A percentile compares a stretch with the other conserved stretches of the same genome.
Evolutionary conservation across 257 asterid species (phyloP).

Genomic region (Rehmannia glutinosa): DNA sequence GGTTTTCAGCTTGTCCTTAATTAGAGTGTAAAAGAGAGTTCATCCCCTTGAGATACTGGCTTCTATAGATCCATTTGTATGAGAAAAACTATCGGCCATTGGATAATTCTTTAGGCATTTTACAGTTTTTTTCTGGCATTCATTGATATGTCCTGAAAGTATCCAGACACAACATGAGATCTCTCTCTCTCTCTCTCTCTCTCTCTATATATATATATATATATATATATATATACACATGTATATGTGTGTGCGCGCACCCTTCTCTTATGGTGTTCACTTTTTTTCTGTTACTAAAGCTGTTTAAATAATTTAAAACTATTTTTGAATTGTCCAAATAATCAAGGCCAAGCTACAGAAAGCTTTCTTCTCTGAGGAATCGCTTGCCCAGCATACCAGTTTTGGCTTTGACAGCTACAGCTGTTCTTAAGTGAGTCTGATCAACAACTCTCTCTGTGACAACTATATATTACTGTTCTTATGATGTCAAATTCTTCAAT

Average conservation of each 20-base stretch:
- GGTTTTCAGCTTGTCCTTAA: too few relatives aligned
- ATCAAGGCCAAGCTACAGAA: conserved; percentile 90
- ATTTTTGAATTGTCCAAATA: conserved; percentile 15
- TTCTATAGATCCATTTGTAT: too few relatives aligned
- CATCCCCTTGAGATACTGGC: not conserved
- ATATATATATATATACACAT: not conserved
- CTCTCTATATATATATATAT: too few relatives aligned
- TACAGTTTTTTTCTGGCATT: not conserved
- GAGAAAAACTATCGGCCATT: too few relatives aligned
- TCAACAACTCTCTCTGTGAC: too few relatives aligned
- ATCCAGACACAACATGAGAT: not conserved
- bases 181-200: not conserved
- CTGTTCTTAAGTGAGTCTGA: conserved; percentile 82
- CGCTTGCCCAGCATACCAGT: conserved; percentile 66
- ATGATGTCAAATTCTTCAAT: not conserved
- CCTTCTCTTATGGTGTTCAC: not conserved
- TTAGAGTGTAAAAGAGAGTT: too few relatives aligned
- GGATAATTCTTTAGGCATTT: not conserved
- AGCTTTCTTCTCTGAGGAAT: conserved; percentile 72
- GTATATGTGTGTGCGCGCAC: not conserved
- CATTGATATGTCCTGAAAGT: not conserved
- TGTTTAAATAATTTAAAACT: conserved; percentile 5
- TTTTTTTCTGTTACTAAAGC: not conserved
- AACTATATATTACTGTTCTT: not conserved
- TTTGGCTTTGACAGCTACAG: conserved; percentile 95